Evolutionary conservation across 148 eudicot genomes (phyloP).

Genomic region (Drosera capensis): DNA sequence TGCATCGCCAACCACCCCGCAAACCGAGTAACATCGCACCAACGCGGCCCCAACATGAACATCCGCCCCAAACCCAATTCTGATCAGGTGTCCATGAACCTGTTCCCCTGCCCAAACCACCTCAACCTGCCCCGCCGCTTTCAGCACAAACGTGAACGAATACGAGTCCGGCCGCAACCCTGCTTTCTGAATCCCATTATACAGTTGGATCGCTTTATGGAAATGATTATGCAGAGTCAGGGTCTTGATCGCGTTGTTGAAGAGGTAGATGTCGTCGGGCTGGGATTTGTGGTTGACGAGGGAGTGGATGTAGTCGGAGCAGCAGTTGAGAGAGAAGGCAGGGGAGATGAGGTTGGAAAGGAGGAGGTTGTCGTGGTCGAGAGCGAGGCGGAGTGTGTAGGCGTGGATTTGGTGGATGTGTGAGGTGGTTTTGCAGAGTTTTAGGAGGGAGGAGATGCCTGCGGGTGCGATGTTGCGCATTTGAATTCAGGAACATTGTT

Average conservation of each 20-base stretch:
- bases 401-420: conserved; percentile 26
- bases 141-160: conserved; percentile 31
- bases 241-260: conserved; percentile 31
- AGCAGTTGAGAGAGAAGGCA: conserved; percentile 18
- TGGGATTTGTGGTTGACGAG: conserved; percentile 9
- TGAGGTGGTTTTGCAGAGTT: conserved; percentile 8
- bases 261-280: conserved; percentile 18
- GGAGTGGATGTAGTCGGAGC: conserved; percentile 11
- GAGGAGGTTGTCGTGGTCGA: conserved; percentile 15
- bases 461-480: no score
- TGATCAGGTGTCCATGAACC: conserved; percentile 32
- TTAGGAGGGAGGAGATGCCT: conserved; percentile 12
- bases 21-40: conserved; percentile 22
- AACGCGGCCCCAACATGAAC: conserved; percentile 22
- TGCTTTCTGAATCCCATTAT: conserved; percentile 9
- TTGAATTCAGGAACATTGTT: no score
- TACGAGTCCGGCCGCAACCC: conserved; percentile 30
- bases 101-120: conserved; percentile 16
- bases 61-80: conserved; percentile 16
- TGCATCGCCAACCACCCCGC: conserved; percentile 14
- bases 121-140: conserved; percentile 23
- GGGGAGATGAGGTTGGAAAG: conserved; percentile 19
- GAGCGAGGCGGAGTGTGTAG: conserved; percentile 11
- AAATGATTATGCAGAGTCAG: conserved; percentile 16
- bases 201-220: conserved; percentile 20